These are phyloP conservation scores for Phylloporus sp. DNA, from an alignment of 768 basidiomycete species.

Conservation along the genomic window DNA sequence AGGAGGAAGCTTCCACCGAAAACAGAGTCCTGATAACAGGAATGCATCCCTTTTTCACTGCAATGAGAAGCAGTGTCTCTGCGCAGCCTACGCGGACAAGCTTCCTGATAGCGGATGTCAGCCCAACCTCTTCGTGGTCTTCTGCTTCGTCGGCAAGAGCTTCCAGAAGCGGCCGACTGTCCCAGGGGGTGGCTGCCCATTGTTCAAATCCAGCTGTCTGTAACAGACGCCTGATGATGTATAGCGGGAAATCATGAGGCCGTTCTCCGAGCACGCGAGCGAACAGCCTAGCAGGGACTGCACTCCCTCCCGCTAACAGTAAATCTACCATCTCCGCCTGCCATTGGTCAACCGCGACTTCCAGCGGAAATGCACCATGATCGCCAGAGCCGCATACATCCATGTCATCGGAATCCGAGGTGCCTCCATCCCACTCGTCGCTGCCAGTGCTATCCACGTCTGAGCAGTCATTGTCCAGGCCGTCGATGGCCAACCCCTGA, in stretches of 20 bases:
- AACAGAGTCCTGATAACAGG: not conserved
- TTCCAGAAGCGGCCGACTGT: slow-evolving; percentile 2
- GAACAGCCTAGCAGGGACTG: not conserved
- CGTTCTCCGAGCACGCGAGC: not conserved
- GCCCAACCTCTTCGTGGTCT: not conserved
- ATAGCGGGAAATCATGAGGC: slow-evolving; percentile 3
- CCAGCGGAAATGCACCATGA: not conserved
- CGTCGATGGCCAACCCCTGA: not conserved
- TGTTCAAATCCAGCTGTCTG: not conserved
- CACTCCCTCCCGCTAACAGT: not conserved
- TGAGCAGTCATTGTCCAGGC: not conserved
- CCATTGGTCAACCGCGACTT: slow-evolving; percentile 4
- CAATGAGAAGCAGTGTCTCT: slow-evolving; percentile 2
- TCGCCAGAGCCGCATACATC: not conserved
- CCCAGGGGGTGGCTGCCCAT: not conserved
- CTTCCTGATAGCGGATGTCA: not conserved
- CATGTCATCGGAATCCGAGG: not conserved
- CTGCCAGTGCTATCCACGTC: not conserved
- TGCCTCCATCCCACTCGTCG: no score
- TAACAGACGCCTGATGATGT: not conserved
- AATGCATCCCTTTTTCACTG: slow-evolving; percentile 4
- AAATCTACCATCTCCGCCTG: not conserved
- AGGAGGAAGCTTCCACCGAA: not conserved
- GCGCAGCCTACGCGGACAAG: slow-evolving; percentile 1
- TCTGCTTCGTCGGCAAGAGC: not conserved